These are phyloP conservation scores for Cryomyces antarcticus DNA, from an alignment of 495 filamentous ascomycete species.

Conservation along the genomic window DNA sequence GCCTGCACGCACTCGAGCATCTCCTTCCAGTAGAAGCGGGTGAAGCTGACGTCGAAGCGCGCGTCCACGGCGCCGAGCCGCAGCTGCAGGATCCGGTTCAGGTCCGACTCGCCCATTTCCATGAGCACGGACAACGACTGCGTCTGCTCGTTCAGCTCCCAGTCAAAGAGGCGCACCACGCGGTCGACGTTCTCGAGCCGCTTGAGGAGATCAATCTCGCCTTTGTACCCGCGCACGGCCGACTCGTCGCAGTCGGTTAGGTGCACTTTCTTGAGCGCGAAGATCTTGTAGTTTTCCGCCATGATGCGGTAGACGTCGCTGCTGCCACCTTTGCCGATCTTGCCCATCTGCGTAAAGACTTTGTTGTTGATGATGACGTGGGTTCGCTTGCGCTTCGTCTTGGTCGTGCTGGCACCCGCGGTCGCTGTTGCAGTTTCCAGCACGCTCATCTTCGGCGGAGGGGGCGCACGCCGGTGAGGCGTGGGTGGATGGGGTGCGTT, in stretches of 20 bases:
- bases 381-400: slow-evolving; percentile 50
- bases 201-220: slow-evolving; percentile 82
- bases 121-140: slow-evolving; percentile 79
- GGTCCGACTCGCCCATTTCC: slow-evolving; percentile 93
- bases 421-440: slow-evolving; percentile 75
- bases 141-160: slow-evolving; percentile 78
- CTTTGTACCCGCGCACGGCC: slow-evolving; percentile 76
- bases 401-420: slow-evolving; percentile 56
- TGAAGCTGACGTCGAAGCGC: slow-evolving; percentile 66
- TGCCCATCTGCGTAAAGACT: slow-evolving; percentile 69
- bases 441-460: slow-evolving; percentile 84
- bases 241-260: slow-evolving; percentile 74
- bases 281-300: slow-evolving; percentile 86
- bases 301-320: slow-evolving; percentile 90
- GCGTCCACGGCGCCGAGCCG: slow-evolving; percentile 26
- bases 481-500: slow-evolving; percentile 73
- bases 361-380: slow-evolving; percentile 79
- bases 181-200: slow-evolving; percentile 67
- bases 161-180: slow-evolving; percentile 78
- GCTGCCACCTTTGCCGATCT: slow-evolving; percentile 78
- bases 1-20: slow-evolving; percentile 91
- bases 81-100: slow-evolving; percentile 65
- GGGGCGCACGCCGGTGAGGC: slow-evolving; percentile 34
- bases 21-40: slow-evolving; percentile 95
- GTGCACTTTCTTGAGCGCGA: slow-evolving; percentile 82